Percentiles rank a stretch among this genome's conserved stretches.
Conservation (phyloP, 352 stramenopile genomes). For the Phytophthora sp. region DNA sequence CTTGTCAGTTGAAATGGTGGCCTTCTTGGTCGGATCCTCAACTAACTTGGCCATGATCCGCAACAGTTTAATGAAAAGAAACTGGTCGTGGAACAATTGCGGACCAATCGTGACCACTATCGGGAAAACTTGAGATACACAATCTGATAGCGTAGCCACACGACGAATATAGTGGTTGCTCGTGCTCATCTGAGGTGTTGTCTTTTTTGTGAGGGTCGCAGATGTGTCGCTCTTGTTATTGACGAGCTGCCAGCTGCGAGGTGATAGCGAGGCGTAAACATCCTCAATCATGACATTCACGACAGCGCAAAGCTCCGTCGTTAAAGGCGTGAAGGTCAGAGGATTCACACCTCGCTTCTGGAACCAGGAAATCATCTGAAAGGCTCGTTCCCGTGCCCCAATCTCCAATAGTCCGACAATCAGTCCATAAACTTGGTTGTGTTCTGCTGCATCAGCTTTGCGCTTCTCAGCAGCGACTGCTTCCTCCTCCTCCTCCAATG, state of each 20-base stretch:
- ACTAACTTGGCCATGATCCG: slow-evolving; percentile 66
- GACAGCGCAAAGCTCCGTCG: slow-evolving; percentile 65
- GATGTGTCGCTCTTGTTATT: slow-evolving; percentile 8
- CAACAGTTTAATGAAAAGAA: slow-evolving; percentile 78
- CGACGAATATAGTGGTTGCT: slow-evolving; percentile 43
- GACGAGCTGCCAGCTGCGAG: slow-evolving; percentile 56
- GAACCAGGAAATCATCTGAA: slow-evolving; percentile 87
- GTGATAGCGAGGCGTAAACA: slow-evolving; percentile 65
- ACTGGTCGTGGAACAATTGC: slow-evolving; percentile 71
- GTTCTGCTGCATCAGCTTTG: slow-evolving; percentile 35
- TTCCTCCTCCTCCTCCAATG: slow-evolving; percentile 33
- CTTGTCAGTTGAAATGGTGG: slow-evolving; percentile 14
- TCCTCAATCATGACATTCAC: slow-evolving; percentile 68
- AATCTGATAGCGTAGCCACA: slow-evolving; percentile 47
- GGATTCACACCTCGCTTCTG: slow-evolving; percentile 67
- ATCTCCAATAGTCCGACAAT: slow-evolving; percentile 85
- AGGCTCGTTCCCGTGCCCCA: slow-evolving; percentile 60
- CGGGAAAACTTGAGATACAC: slow-evolving; percentile 54
- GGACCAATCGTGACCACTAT: slow-evolving; percentile 71
- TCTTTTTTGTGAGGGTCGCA: slow-evolving; percentile 5
- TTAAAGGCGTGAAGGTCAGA: slow-evolving; percentile 66
- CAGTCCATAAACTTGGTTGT: slow-evolving; percentile 86
- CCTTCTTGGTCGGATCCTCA: slow-evolving; percentile 45
- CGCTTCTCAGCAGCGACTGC: slow-evolving; percentile 27
- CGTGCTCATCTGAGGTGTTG: slow-evolving; percentile 9